Evolutionary conservation across 495 filamentous ascomycete genomes (phyloP), one percentile per base, ranked within the genome.

Genomic region (Penicillium turbatum): DNA sequence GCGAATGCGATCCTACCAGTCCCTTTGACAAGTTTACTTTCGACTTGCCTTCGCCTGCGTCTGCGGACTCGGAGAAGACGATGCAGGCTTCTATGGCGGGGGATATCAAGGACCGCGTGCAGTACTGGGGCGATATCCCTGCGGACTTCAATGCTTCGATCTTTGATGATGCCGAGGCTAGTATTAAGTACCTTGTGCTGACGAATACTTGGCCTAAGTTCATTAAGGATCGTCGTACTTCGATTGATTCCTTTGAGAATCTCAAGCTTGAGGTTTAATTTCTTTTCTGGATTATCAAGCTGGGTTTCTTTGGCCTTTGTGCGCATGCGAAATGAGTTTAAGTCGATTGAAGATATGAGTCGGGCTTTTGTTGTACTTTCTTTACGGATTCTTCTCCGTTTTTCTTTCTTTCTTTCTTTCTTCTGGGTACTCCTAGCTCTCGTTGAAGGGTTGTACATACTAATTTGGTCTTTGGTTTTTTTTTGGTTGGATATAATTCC

Each of bases 171-270:
- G 83, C 84, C 0, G 77, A 86, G 63, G 62, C 71, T 34, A 81
- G 78, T 48, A 81, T 87, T 70, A 86, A 85, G 69, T 84, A 86
- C 56, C 72, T 87, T 16, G 84, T 88, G 2, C 75, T 85, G 51
- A 84, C 81, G 6, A 86, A 87, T 61, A 87, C 85, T 9, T 88
- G 84, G 84, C 81, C 81, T 21, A 85, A 84, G 65, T 86, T 83
- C 37, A 76, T 86, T 38, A 44, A 42, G 46, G 51, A 45, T 24
- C 58, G 50, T 32, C 42, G 63, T 9, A 41, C 26, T 31, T 68
- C 65, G 38, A 38, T 53, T 5, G 48, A 36, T 26, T 72, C 59
- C 15, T 46, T 64, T 13, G 47, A 51, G 16, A 39, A 39, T 19
- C 41, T 61, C 2, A 44, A 43, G 40, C 15, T 43, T 41, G 56